phyloP scores from a whole-genome alignment of 495 filamentous ascomycete species.

The Tuber indicum region DNA sequence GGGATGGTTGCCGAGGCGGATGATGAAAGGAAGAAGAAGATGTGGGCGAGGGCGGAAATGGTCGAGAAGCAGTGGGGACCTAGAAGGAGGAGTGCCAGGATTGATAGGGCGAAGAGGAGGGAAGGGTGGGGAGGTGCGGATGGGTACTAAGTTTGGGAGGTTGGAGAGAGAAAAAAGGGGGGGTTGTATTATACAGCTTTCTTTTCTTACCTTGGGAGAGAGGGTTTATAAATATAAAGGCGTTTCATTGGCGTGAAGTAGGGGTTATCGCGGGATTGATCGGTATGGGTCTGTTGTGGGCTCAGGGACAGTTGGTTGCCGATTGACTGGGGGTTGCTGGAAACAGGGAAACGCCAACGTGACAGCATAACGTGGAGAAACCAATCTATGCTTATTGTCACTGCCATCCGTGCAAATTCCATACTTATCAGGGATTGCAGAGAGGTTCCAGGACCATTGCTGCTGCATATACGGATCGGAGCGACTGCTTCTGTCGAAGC shows the following conservation, averaged over 20 bases:
- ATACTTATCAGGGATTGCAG: background rate
- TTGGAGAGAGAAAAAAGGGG: background rate
- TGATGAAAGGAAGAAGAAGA: conserved; percentile 26
- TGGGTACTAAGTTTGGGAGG: conserved; percentile 16
- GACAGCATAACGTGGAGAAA: background rate
- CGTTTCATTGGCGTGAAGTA: background rate
- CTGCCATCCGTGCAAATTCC: background rate
- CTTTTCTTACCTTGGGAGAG: background rate
- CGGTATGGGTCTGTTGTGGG: background rate
- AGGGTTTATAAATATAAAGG: background rate
- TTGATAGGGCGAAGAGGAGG: conserved; percentile 32
- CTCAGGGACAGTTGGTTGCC: background rate
- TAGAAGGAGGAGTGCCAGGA: conserved; percentile 28
- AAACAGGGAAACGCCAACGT: background rate
- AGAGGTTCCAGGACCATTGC: background rate
- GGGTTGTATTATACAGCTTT: background rate
- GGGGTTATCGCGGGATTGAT: background rate
- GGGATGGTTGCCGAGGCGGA: conserved; percentile 36
- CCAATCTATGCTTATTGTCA: background rate
- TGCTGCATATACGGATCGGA: background rate
- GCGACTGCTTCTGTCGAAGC: background rate
- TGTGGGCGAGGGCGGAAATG: conserved; percentile 27
- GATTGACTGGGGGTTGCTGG: background rate
- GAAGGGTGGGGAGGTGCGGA: conserved; percentile 40
- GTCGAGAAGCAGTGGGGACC: conserved; percentile 36